phyloP scores from a whole-genome alignment of 2,329 filamentous ascomycete genomes.

The Fusarium duplospermum region DNA sequence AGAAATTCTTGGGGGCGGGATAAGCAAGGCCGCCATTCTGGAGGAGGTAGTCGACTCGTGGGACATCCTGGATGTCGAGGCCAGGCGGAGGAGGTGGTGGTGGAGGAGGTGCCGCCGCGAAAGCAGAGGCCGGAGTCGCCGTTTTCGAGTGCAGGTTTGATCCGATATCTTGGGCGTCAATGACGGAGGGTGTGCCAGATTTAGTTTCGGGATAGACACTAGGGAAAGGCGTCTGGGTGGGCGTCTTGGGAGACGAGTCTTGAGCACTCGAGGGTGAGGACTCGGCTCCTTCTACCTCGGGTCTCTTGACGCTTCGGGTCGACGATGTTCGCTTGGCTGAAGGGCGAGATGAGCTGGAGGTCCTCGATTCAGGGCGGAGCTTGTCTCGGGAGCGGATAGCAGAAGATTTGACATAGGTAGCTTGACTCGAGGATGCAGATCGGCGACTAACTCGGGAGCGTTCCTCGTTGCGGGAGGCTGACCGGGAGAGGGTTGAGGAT shows the following conservation, averaged over 20 bases:
- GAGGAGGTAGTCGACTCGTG: conserved; percentile 90
- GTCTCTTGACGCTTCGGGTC: conserved; percentile 46
- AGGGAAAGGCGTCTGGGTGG: conserved; percentile 66
- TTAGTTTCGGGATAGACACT: conserved; percentile 56
- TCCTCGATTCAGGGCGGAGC: conserved; percentile 49
- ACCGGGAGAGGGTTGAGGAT: conserved; percentile 57
- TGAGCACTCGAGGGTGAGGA: conserved; percentile 60
- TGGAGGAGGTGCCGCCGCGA: conserved; percentile 60
- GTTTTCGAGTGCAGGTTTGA: conserved; percentile 51
- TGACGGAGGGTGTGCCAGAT: conserved; percentile 49
- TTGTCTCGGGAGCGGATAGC: conserved; percentile 51
- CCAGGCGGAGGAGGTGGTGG: conserved; percentile 80
- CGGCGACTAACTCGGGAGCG: conserved; percentile 64
- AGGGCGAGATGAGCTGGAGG: conserved; percentile 50
- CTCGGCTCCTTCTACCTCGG: conserved; percentile 58
- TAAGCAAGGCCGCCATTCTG: conserved; percentile 86
- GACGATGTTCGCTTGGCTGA: conserved; percentile 55
- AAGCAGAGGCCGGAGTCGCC: conserved; percentile 51
- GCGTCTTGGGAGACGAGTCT: conserved; percentile 71
- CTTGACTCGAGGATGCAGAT: conserved; percentile 69
- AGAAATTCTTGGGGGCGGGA: conserved; percentile 77
- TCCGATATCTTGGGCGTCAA: conserved; percentile 51
- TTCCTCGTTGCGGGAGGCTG: conserved; percentile 60
- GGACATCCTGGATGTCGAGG: conserved; percentile 75
- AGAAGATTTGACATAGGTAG: conserved; percentile 61